These are phyloP conservation scores for Agaricus blazei DNA, from an alignment of 768 basidiomycete species.

Conservation along the genomic window DNA sequence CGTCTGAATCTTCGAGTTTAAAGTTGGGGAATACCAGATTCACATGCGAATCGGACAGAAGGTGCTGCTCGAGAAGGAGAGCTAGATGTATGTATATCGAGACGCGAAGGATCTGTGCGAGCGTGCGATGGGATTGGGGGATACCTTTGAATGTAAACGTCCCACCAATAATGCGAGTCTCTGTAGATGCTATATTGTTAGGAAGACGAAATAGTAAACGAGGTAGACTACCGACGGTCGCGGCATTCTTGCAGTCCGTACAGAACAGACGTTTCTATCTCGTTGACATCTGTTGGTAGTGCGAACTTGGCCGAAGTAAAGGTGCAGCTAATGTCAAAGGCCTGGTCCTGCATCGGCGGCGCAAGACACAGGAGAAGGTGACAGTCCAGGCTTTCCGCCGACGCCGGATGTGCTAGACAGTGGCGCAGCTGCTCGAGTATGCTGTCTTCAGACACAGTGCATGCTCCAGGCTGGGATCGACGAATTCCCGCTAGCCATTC, in stretches of 20 bases:
- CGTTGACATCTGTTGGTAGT: slow-evolving; percentile 28
- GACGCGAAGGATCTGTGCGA: slow-evolving; percentile 47
- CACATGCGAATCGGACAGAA: slow-evolving; percentile 48
- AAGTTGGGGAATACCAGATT: slow-evolving; percentile 36
- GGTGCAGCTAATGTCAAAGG: slow-evolving; percentile 36
- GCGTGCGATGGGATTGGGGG: slow-evolving; percentile 30
- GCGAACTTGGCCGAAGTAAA: slow-evolving; percentile 37
- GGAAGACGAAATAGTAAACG: neutral
- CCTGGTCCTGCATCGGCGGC: slow-evolving; percentile 30
- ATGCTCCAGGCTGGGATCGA: slow-evolving; percentile 16
- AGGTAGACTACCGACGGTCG: slow-evolving; percentile 6
- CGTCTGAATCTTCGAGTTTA: slow-evolving; percentile 11
- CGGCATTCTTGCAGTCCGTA: slow-evolving; percentile 47
- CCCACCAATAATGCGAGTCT: slow-evolving; percentile 47
- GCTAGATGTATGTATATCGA: slow-evolving; percentile 51
- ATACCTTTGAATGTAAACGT: slow-evolving; percentile 52
- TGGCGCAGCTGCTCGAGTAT: slow-evolving; percentile 17
- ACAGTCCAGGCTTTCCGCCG: slow-evolving; percentile 19
- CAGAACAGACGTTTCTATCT: slow-evolving; percentile 30
- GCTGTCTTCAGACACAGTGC: slow-evolving; percentile 15
- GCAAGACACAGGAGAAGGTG: slow-evolving; percentile 52
- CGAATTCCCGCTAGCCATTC: slow-evolving; percentile 44
- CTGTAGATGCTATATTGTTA: neutral
- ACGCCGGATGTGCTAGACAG: too few relatives aligned
- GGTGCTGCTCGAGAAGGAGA: slow-evolving; percentile 55